These are phyloP conservation scores for Ramalina intermedia DNA, from an alignment of 495 filamentous ascomycete species.

Conservation along the genomic window DNA sequence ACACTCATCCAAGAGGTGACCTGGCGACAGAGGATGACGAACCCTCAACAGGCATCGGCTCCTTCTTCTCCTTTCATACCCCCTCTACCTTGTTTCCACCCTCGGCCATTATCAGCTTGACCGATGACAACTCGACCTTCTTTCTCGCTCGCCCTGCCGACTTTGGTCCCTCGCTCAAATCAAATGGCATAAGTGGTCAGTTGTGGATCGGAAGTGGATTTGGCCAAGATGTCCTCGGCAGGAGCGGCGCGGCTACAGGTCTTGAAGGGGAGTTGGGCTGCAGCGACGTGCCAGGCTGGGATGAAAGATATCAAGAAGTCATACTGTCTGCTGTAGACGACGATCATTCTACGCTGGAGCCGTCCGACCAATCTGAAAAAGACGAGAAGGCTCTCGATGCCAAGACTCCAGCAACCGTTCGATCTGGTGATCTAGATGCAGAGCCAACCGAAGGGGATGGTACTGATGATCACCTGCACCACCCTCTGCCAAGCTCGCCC, in stretches of 20 bases:
- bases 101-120: slow-evolving; percentile 87
- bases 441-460: slow-evolving; percentile 49
- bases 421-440: background rate
- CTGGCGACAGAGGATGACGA: slow-evolving; percentile 26
- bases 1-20: slow-evolving; percentile 22
- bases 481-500: slow-evolving; percentile 39
- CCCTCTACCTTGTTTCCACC: slow-evolving; percentile 77
- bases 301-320: slow-evolving; percentile 21
- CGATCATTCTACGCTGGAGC: slow-evolving; percentile 2
- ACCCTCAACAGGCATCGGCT: slow-evolving; percentile 31
- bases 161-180: slow-evolving; percentile 71
- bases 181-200: slow-evolving; percentile 64
- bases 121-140: slow-evolving; percentile 94
- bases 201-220: slow-evolving; percentile 87
- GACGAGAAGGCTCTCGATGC: background rate
- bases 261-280: slow-evolving; percentile 86
- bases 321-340: background rate
- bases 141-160: slow-evolving; percentile 87
- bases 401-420: background rate
- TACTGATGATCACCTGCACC: slow-evolving; percentile 83
- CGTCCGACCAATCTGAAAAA: background rate
- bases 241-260: slow-evolving; percentile 38
- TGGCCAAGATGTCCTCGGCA: slow-evolving; percentile 51
- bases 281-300: slow-evolving; percentile 93
- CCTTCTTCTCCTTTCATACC: slow-evolving; percentile 50